Conservation (phyloP, 805 yeast species). For the Zygosaccharomyces gambellarensis region DNA sequence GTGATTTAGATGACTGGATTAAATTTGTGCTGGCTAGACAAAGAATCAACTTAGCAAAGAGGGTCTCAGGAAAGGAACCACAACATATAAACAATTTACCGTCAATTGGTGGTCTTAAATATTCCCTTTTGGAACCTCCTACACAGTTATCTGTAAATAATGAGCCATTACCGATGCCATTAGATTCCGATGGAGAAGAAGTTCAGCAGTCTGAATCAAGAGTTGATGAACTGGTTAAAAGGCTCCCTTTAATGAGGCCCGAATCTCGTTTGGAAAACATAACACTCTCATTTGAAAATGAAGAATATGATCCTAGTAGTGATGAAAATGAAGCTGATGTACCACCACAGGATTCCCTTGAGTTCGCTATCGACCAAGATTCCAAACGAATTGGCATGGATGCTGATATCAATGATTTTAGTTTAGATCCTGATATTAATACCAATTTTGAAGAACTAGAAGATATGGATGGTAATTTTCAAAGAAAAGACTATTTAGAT, state of each 20-base stretch:
- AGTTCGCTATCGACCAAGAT: conserved; percentile 7
- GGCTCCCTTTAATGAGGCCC: conserved; percentile 37
- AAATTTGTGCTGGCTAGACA: conserved; percentile 31
- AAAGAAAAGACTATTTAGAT: conserved; percentile 32
- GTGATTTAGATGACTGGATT: conserved; percentile 38
- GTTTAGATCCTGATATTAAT: conserved; percentile 16
- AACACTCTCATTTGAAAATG: conserved; percentile 28
- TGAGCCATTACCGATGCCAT: conserved; percentile 14
- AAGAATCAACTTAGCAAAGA: conserved; percentile 22
- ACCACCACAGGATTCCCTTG: conserved; percentile 5
- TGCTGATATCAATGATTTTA: conserved; percentile 5
- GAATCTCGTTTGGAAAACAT: conserved; percentile 31
- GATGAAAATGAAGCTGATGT: conserved; percentile 8
- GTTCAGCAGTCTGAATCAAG: conserved; percentile 1
- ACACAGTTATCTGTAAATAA: conserved; percentile 5
- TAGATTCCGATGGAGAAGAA: conserved; percentile 8
- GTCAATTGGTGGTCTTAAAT: conserved; percentile 23
- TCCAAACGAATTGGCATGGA: conserved; percentile 2
- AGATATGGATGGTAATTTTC: conserved; percentile 33
- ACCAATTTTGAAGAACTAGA: conserved; percentile 28
- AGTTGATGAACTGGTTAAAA: conserved; percentile 34
- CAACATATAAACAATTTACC: conserved; percentile 21
- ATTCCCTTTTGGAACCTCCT: conserved; percentile 17
- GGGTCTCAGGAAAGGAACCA: conserved; percentile 20
- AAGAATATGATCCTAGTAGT: conserved; percentile 13